Base-by-base conservation (phyloP, 2,329 filamentous ascomycete species). In the Chaetomium sp. region DNA sequence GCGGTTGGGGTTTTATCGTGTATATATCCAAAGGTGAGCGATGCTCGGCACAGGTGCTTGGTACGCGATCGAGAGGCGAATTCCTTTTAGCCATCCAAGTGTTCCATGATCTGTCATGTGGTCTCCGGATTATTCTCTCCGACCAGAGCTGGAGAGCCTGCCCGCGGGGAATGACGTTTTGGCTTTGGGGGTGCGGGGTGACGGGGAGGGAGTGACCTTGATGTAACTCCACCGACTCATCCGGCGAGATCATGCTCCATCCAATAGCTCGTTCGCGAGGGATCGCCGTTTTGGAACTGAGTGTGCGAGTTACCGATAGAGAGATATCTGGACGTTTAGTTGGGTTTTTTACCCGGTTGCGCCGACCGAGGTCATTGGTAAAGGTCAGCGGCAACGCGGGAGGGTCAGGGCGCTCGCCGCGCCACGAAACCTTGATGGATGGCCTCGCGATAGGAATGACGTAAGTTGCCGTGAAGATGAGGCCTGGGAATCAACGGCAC, bases 391-490 rank as follows among this genome's bases (percentile, higher is more conserved):
- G 47, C 59, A 51, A 33, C 29, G 29, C 38, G 38, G 38, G 42
- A 31, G 59, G 60, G 64, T 63, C 56, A 62, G 60, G 49, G 33
- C 33, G 54, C 42, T 51, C 27, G 25, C 58, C 50, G 50, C 31
- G 60, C 13, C 57, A 57, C 45, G 19, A 12, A 62, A 62, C 21
- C 56, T 13, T 60, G 57, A 19, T 51, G 51, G 33, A 50, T 63
- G 61, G 57, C 57, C 60, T 53, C 47, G 45, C 60, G 31, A 31
- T 8, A 53, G 51, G 47, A 63, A 66, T 66, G 64, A 66, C 64
- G 64, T 63, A 66, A 60, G 57, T 19, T 33, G 9, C 45, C 47
- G 25, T 50, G 42, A 6, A n/a, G 10, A n/a, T 27, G 57, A n/a
- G n/a, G 21, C 50, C 42, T 13, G 19, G 55, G 45, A 62, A 45